phyloP scores from a whole-genome alignment of 495 filamentous ascomycete species.

The Astrocystis sublimbata region DNA sequence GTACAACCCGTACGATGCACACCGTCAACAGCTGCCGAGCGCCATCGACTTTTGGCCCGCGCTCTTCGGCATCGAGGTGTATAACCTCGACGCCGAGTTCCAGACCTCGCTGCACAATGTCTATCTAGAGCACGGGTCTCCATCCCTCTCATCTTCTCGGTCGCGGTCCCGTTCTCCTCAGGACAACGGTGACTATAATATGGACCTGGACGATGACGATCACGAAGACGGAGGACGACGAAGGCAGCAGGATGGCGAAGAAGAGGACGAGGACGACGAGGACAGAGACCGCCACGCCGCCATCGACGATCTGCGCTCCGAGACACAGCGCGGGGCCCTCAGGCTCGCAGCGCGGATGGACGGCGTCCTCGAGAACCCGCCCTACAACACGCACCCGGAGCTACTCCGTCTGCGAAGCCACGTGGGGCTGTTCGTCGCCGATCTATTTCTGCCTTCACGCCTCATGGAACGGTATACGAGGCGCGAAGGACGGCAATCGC shows the following conservation, averaged over 20 bases:
- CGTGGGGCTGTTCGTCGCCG: slow-evolving; percentile 66
- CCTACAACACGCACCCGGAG: slow-evolving; percentile 59
- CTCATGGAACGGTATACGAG: slow-evolving; percentile 12
- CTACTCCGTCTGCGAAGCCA: slow-evolving; percentile 66
- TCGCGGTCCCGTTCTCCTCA: not conserved
- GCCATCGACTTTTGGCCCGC: slow-evolving; percentile 45
- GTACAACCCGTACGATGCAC: slow-evolving; percentile 39
- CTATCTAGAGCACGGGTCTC: not conserved
- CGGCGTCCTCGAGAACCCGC: slow-evolving; percentile 59
- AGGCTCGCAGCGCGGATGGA: slow-evolving; percentile 66
- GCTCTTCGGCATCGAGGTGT: slow-evolving; percentile 44
- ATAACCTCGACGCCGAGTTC: slow-evolving; percentile 35
- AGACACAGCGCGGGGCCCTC: slow-evolving; percentile 30
- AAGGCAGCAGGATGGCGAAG: not conserved
- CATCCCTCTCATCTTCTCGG: not conserved
- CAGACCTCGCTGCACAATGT: slow-evolving; percentile 15
- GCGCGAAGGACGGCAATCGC: not conserved
- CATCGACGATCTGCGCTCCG: slow-evolving; percentile 26
- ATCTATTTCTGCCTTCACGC: slow-evolving; percentile 48
- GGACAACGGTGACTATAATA: slow-evolving; percentile 14
- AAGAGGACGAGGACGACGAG: slow-evolving; percentile 24
- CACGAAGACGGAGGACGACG: slow-evolving; percentile 6
- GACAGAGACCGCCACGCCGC: slow-evolving; percentile 11
- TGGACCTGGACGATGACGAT: slow-evolving; percentile 14
- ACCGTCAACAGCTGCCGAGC: slow-evolving; percentile 28